Base-by-base conservation (phyloP, 495 filamentous ascomycete species). In the Hamigera avellanea region DNA sequence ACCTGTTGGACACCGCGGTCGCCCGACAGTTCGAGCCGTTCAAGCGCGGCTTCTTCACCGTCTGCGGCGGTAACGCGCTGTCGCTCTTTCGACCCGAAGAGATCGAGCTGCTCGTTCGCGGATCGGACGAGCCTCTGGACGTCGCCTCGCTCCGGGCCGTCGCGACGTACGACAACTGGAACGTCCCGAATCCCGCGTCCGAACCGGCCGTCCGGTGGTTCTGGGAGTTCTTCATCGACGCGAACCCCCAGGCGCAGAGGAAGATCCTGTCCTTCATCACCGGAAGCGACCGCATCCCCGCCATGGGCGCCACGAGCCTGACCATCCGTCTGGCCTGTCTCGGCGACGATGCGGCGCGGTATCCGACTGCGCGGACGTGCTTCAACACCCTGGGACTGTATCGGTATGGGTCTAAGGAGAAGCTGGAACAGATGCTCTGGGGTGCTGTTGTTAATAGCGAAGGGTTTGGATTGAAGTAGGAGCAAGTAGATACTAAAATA, bases 11-110 rank as follows among this genome's bases (percentile, higher is more conserved):
- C 50, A 78, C 73, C 14, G 70, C 81, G 1, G 82, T 95, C 12
- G 58, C 72, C 36, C 69, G 84, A 31, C 88, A 95, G 49, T 95
- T 88, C 39, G 89, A 95, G 57, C 89, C 88, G 8, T 95, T 95
- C 68, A 93, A 89, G 54, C 76, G 88, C 30, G 88, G 88, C 3
- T 95, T 95, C 56, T 95, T 83, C 60, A 93, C 83, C 2, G 86
- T 95, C 26, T 93, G 86, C 53, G 83, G 81, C 19, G 85, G 87
- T 15, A 93, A 93, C 54, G 88, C 87, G 12, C 64, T 94, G 15
- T 85, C 81, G 2, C 69, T 95, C 8, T 95, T 95, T 53, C 75
- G 86, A n/a, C 81, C 88, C 2, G 88, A 95, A 56, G 88, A 95
- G 53, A 93, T 95, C 41, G 88, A 95, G 50, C 67, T 94, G 3